These are phyloP conservation scores for Lasiosphaeria miniovina DNA, from an alignment of 495 filamentous ascomycete genomes.

Conservation along the genomic window DNA sequence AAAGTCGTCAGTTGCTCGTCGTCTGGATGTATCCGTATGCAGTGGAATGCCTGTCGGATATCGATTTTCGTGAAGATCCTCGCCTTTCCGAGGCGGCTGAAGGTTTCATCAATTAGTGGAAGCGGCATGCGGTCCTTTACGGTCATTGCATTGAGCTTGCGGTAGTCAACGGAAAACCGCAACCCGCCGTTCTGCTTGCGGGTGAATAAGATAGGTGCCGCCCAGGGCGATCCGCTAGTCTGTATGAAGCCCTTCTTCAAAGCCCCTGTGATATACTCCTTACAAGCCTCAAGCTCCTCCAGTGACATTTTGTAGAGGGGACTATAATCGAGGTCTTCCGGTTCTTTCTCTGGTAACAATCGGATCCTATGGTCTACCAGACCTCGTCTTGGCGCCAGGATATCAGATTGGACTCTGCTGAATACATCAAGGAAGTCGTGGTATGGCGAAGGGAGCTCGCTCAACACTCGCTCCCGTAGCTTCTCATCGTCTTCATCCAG, in stretches of 20 bases:
- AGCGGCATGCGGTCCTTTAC: no score
- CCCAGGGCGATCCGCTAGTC: conserved; percentile 10
- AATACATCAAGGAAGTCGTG: conserved; percentile 1
- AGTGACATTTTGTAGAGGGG: conserved; percentile 27
- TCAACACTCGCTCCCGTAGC: not conserved
- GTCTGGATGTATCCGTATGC: no score
- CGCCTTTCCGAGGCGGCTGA: no score
- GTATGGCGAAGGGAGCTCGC: no score
- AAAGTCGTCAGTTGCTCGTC: no score
- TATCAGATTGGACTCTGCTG: no score
- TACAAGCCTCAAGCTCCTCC: conserved; percentile 21
- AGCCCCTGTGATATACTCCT: conserved; percentile 14
- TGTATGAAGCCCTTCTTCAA: conserved; percentile 12
- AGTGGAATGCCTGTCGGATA: no score
- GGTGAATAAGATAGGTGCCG: conserved; percentile 36
- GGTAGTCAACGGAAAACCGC: conserved; percentile 46
- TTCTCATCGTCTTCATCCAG: conserved; percentile 1
- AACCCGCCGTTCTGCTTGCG: conserved; percentile 33
- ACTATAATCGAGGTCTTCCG: conserved; percentile 8
- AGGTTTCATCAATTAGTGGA: no score
- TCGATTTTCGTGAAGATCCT: no score
- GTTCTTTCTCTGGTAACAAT: not conserved
- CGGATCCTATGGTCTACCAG: conserved; percentile 1
- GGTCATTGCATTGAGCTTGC: conserved; percentile 39
- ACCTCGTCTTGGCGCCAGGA: not conserved